Base-by-base conservation (phyloP, 2,329 filamentous ascomycete genomes). In the Botrytis fabae region DNA sequence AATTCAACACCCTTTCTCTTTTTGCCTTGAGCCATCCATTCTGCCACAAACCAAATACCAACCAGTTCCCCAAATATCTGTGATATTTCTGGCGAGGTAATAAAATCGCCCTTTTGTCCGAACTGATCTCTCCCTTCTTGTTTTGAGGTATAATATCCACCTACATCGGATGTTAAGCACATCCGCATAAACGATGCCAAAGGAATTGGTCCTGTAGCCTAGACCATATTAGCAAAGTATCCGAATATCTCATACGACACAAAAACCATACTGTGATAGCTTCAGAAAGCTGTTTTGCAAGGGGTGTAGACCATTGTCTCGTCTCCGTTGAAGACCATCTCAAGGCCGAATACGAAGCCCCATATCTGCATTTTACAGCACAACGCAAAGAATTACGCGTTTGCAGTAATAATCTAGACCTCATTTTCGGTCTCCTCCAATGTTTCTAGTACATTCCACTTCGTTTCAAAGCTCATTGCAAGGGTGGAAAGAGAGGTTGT, bases 141-240 rank as follows among this genome's bases (percentile, higher is more conserved):
- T 61, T 91, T 87, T 38, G 90, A 89, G 0, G 94, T 98, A 83
- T 99, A 99, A 84, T 99, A 99, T 71, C 96, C 96, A 73, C 94
- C 94, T 57, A 94, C 84, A 75, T 96, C 93, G 18, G 93, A 93
- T 0, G 96, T 99, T 76, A 99, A 89, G 82, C 95, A 98, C 91
- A 98, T 97, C 81, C 96, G 95, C 96, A 99, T 99, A 82, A 95
- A 99, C 70, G 94, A 92, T 8, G 96, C 95, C 74, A 99, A 88
- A 0, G 96, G 93, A 42, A 98, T 90, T 6, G 96, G 95, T 0
- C 96, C 96, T 18, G 96, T 98, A 59, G 92, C 89, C 90, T 93
- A 77, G 25, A 62, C 22, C 83, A 84, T 86, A 68, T 81, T 70
- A 82, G 78, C 51, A 65, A 51, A 69, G 9, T 42, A 2, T 46